Base-by-base conservation (phyloP, 305 asterid genomes). In the Rubia balearica region DNA sequence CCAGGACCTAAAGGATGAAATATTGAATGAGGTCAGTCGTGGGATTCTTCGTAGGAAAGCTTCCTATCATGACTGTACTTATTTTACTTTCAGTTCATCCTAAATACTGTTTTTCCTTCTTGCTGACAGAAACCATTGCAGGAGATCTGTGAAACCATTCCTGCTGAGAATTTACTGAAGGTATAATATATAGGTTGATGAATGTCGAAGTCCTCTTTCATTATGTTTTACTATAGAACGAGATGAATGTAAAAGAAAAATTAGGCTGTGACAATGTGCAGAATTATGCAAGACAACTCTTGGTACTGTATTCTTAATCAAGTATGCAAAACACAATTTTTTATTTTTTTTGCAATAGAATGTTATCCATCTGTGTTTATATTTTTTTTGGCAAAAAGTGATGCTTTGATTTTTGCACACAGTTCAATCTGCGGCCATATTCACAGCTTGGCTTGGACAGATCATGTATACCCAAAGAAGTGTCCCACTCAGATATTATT, bases 151-250 rank as follows among this genome's bases (percentile, higher is more conserved):
- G 77, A 83, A 76, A 75, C 75, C 73, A 68, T 88, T 78, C 82
- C 86, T 16, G 98, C 98, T 7, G 93, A 91, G 84, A 93, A 93
- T 85, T 97, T 93, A 83, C 95, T 93, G 71, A 93, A 89, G 98
- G 98, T 93, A 83, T 69, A 76, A 49, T 63, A 22, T 41, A 30
- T 38, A n/a, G n/a, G 36, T 8, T 55, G 43, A 60, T 14, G 33
- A 24, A 49, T 48, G 56, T 68, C 49, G 51, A 61, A 63, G 12
- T 45, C 57, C 8, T 27, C 38, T 24, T 48, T 11, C 13, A 36
- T 65, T 59, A 9, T 69, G 72, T 53, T n/a, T 0, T 19, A 3
- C 55, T 48, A 49, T 6, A 42, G 53, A 36, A 69, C 36, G 30
- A 36, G 51, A 21, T 36, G n/a, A 10, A 38, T 14, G 1, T 27